A percentile compares a stretch with the other conserved stretches of the same genome.
Evolutionary conservation across 2,329 filamentous ascomycete genomes (phyloP).

Genomic region (Aspergillus niger): DNA sequence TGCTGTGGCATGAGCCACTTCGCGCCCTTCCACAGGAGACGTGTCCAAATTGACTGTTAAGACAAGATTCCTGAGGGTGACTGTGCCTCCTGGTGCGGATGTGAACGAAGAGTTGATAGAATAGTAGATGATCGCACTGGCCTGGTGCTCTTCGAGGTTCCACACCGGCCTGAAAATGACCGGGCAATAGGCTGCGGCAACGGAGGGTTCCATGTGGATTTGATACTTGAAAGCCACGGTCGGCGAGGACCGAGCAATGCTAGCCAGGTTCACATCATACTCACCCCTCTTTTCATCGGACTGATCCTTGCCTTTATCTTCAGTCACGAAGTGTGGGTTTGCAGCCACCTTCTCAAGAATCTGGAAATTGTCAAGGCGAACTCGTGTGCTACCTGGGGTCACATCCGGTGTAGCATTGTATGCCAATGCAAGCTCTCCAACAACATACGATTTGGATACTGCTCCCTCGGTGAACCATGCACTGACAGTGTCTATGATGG

Average conservation of each 20-base stretch:
- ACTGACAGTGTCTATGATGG: slow-evolving; percentile 88
- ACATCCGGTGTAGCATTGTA: slow-evolving; percentile 59
- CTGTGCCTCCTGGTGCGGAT: slow-evolving; percentile 43
- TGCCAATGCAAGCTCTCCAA: slow-evolving; percentile 85
- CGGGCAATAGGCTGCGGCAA: slow-evolving; percentile 64
- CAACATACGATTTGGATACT: slow-evolving; percentile 71
- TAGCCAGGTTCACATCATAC: slow-evolving; percentile 73
- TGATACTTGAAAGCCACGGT: slow-evolving; percentile 91
- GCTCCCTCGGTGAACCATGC: slow-evolving; percentile 76
- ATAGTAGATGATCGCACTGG: slow-evolving; percentile 84
- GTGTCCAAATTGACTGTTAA: slow-evolving; percentile 58
- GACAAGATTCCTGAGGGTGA: slow-evolving; percentile 75
- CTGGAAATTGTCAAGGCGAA: slow-evolving; percentile 84
- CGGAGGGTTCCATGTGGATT: slow-evolving; percentile 68
- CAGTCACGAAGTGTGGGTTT: slow-evolving; percentile 86
- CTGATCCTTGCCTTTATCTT: slow-evolving; percentile 43
- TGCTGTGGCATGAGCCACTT: slow-evolving; percentile 43
- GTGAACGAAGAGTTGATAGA: slow-evolving; percentile 72
- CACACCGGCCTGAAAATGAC: slow-evolving; percentile 73
- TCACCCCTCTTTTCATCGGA: slow-evolving; percentile 69
- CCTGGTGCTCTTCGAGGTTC: slow-evolving; percentile 81
- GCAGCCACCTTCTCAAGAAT: slow-evolving; percentile 90
- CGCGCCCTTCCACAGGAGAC: slow-evolving; percentile 42
- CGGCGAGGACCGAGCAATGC: slow-evolving; percentile 64
- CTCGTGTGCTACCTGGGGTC: slow-evolving; percentile 57